Conservation (phyloP, 2,329 filamentous ascomycete species). For the Claviceps arundinis region DNA sequence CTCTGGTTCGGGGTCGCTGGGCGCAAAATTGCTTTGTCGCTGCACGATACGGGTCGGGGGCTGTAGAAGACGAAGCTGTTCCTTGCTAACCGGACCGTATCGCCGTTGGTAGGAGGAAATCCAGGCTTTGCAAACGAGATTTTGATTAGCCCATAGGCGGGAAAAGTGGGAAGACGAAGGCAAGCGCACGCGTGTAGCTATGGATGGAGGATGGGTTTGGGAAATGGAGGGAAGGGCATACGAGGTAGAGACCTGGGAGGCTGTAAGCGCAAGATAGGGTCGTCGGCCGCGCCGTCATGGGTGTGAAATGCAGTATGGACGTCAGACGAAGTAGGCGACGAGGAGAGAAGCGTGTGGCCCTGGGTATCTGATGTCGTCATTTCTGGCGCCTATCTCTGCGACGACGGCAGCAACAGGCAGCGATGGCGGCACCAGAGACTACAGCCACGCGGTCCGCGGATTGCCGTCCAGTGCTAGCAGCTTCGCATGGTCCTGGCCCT, state of each 20-base stretch:
- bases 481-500: conserved; percentile 1
- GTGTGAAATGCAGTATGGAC: conserved; percentile 5
- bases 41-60: conserved; percentile 25
- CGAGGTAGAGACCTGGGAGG: conserved; percentile 18
- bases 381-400: background rate
- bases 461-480: conserved; percentile 2
- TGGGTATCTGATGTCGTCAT: background rate
- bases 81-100: conserved; percentile 23
- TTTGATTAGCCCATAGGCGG: conserved; percentile 4
- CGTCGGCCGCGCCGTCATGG: conserved; percentile 5
- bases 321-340: conserved; percentile 7
- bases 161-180: too few relatives aligned
- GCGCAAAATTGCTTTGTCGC: conserved; percentile 29
- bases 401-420: background rate
- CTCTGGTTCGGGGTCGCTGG: conserved; percentile 22
- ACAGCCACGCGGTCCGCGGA: background rate
- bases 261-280: conserved; percentile 11
- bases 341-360: conserved; percentile 5
- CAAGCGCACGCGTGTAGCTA: too few relatives aligned
- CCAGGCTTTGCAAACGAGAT: conserved; percentile 34
- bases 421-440: background rate
- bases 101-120: conserved; percentile 33
- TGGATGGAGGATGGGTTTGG: too few relatives aligned
- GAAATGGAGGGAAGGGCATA: conserved; percentile 7
- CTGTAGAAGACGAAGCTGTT: conserved; percentile 26